Base-by-base conservation (phyloP, 1,139 yeast species). In the Hyphopichia pseudoburtonii region DNA sequence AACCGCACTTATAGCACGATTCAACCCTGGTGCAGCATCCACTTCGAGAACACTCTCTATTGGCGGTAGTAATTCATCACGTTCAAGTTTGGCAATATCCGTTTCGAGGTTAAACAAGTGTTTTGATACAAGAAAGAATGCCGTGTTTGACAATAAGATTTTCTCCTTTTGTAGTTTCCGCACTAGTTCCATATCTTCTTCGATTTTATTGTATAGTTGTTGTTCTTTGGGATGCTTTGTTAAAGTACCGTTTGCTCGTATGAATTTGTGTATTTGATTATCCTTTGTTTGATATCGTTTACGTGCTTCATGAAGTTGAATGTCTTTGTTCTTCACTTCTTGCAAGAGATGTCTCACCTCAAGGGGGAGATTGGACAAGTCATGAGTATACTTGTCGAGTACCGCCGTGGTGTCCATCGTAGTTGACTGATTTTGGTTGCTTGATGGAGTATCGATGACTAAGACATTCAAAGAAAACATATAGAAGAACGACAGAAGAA, bases 191-290 rank as follows among this genome's bases (percentile, higher is more conserved):
- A 83, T 78, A 41, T 85, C 94, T 32, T 83, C 84, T 33, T 78
- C 76, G 5, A 92, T 84, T 51, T 83, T 83, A 28, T 76, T 71
- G 49, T 77, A 76, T 9, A 86, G 56, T 45, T 76, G 83, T 31
- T 69, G 78, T 54, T 92, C 98, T 48, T 88, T 86, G 2, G 97
- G 95, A 57, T 86, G 86, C 46, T 81, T 86, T 2, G 83, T 75
- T 32, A 85, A 62, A 0, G 96, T 83, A 0, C 97, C 97, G 62
- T 88, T 82, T 34, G 88, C 82, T 47, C 84, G 78, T 41, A 89
- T 86, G 56, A 80, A 83, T 57, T 88, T 89, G 56, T 87, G 96
- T 38, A 92, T 66, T 49, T 82, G 87, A 16, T 76, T 70, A 54
- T 92, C 98, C 44, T 86, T 76, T 40, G 80, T 80, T 51, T 78